Conservation (phyloP, 257 asterid species). For the Salvia hispanica region DNA sequence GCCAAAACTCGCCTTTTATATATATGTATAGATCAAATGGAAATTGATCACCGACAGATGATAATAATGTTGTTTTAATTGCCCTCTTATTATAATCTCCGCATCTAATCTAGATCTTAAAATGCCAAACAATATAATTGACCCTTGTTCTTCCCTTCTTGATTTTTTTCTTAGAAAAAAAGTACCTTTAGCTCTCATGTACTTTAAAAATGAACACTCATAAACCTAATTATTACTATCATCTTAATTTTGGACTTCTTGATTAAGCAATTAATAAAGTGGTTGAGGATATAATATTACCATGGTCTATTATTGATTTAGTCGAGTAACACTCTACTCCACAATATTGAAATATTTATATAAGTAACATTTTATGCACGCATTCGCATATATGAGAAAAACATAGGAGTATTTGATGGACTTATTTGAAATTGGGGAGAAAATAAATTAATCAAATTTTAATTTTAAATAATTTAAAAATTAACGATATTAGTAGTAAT, state of each 20-base stretch:
- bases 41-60: constrained; percentile 27
- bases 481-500: too few species aligned
- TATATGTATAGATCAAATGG: too few species aligned
- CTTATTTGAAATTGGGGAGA: too few species aligned
- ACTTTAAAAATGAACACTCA: background rate
- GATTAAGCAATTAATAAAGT: background rate
- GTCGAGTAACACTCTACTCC: background rate
- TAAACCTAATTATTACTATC: background rate
- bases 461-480: too few species aligned
- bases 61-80: background rate
- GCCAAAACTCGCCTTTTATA: too few species aligned
- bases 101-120: constrained; percentile 5
- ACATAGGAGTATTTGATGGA: too few species aligned
- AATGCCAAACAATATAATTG: background rate
- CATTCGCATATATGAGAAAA: too few species aligned
- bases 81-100: background rate
- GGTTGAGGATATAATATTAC: background rate
- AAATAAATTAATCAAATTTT: too few species aligned
- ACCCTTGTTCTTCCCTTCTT: background rate
- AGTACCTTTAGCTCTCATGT: background rate
- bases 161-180: background rate
- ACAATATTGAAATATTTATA: too few species aligned
- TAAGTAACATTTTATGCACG: too few species aligned
- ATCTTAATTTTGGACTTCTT: background rate
- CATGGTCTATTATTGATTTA: background rate